Evolutionary conservation across 371 early-diverging fungal species (phyloP), one percentile per base, ranked within the genome.

Genomic region (Enteropsectra breve): DNA sequence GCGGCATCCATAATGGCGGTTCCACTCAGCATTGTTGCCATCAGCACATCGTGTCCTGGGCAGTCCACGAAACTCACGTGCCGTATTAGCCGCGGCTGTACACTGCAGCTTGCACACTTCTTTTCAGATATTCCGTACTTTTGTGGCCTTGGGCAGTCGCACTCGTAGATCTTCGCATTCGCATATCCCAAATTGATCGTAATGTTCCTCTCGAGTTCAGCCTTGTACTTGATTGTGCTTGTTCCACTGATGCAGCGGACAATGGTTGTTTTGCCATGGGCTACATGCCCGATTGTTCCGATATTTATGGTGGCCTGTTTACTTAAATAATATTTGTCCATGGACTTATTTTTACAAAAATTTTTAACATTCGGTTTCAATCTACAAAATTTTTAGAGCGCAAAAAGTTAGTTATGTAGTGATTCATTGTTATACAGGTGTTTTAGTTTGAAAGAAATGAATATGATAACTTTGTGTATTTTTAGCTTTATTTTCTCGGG

Each of bases 1-100:
- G 98, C 99, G 55, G 96, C 94, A 82, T 99, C 98, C 99, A 99
- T 99, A 74, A 98, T 77, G 47, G 99, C 99, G 59, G 99, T 96
- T 74, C 99, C 98, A 84, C 91, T 96, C 75, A 97, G 84, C 99
- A 99, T 97, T 62, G 97, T 97, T 32, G 96, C 92, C 99, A 97
- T 97, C 72, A 97, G 87, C 86, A 97, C 90, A 83, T 99, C 99
- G 92, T 99, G 98, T 65, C 99, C 99, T 46, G 98, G 97, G 80
- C 99, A 96, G 83, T 97, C 99, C 58, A 97, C 97, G 84, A 98
- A 98, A 23, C 92, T 91, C 33, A 98, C 92, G 76, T 97, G 97
- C 76, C 93, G 88, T 66, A 68, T 62, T 50, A 77, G 48, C 37
- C 30, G 58, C 23, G 69, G 33, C 5, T 32, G 46, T 21, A 92